Evolutionary conservation across 805 yeast genomes (phyloP), one percentile per base, ranked within the genome.

Genomic region (Yamadazyma paraphyllophila): DNA sequence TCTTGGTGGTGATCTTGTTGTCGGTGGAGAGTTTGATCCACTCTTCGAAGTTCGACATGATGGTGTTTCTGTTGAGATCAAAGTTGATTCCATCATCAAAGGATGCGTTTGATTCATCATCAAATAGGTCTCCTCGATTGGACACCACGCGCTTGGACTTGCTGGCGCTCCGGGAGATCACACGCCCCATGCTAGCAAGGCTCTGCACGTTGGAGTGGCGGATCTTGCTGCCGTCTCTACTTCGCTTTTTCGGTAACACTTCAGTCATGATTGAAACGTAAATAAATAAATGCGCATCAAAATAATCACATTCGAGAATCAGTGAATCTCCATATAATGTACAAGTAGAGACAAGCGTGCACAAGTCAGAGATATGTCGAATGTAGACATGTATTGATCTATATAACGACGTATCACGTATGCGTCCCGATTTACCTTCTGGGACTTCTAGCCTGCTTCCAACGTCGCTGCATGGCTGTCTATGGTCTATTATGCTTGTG

Each of bases 1-100:
- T 77, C 36, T 62, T 66, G 31, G 71, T 53, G 17, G 76, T 77
- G 57, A 77, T 73, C 55, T 76, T 77, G 59, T 77, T 71, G 50
- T 70, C 75, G 3, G 74, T 69, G 6, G 77, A 67, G 33, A 74
- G 60, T 48, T 73, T 73, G 58, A 74, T 73, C 79, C 79, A 74
- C 53, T 73, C 77, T 53, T 74, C 78, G 54, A 73, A 74, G 51
- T 66, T 71, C 31, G 71, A 62, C 52, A 71, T 55, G 47, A 71
- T 71, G 14, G 76, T 70, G 46, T 69, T 66, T 45, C 57, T 66
- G 54, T 71, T 71, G 40, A 68, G 73, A 47, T 69, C 68, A 50
- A 71, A 71, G 44, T 65, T 66, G 40, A 71, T 71, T 45, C 71
- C 72, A 39, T 66, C 68, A 35, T 71, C 76, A 14, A 59, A 65